Evolutionary conservation across 2,329 filamentous ascomycete genomes (phyloP).

Genomic region (Colletotrichum eleusines): DNA sequence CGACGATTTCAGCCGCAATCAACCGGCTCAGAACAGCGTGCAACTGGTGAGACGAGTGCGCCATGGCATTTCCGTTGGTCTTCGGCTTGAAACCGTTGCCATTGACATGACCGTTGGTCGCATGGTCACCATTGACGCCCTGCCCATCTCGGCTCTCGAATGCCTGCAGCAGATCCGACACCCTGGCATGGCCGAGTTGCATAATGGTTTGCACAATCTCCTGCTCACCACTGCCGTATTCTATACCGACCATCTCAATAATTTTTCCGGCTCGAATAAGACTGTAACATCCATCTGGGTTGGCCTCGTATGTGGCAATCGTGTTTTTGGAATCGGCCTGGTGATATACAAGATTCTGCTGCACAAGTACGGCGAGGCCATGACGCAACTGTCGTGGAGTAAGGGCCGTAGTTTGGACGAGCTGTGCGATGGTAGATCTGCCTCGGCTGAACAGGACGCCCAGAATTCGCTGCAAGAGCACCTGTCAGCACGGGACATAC

Average conservation of each 20-base stretch:
- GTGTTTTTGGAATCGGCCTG: constrained; percentile 72
- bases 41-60: constrained; percentile 61
- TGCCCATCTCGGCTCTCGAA: constrained; percentile 54
- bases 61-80: constrained; percentile 52
- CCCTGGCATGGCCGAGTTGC: constrained; percentile 80
- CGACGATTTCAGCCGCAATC: constrained; percentile 75
- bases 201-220: constrained; percentile 81
- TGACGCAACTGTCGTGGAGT: constrained; percentile 81
- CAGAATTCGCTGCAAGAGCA: constrained; percentile 79
- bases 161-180: constrained; percentile 76
- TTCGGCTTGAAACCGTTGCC: constrained; percentile 51
- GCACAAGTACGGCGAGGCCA: constrained; percentile 85
- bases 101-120: constrained; percentile 45
- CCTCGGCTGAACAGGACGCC: constrained; percentile 82
- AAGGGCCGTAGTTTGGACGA: constrained; percentile 80
- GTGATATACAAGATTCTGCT: constrained; percentile 88
- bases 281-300: constrained; percentile 83
- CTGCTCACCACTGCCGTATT: constrained; percentile 80
- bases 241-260: constrained; percentile 77
- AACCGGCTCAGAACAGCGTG: constrained; percentile 65
- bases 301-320: constrained; percentile 84
- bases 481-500: constrained; percentile 30
- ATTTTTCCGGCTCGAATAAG: constrained; percentile 86
- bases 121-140: constrained; percentile 43
- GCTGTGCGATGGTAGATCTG: constrained; percentile 76